phyloP scores from a whole-genome alignment of 2,329 filamentous ascomycete species.

The Colletotrichum euphorbiae region DNA sequence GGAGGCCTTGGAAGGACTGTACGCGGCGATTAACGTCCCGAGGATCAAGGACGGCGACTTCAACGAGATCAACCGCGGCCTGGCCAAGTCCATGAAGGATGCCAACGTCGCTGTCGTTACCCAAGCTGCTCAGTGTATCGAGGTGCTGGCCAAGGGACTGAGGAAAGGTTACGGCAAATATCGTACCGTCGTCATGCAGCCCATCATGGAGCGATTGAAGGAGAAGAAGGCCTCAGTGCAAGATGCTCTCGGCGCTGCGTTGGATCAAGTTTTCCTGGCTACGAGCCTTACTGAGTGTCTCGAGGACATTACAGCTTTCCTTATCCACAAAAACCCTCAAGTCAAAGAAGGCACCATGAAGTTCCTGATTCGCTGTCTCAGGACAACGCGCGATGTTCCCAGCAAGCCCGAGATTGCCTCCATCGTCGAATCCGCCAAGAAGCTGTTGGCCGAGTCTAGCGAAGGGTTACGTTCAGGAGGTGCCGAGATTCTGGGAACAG shows the following conservation, averaged over 20 bases:
- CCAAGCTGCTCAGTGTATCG: conserved; percentile 91
- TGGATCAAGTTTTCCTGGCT: conserved; percentile 76
- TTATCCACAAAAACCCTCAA: conserved; percentile 96
- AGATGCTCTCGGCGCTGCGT: conserved; percentile 86
- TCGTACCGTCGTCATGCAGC: conserved; percentile 81
- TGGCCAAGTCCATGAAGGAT: conserved; percentile 99
- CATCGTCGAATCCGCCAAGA: conserved; percentile 90
- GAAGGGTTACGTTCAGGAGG: conserved; percentile 88
- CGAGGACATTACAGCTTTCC: conserved; percentile 87
- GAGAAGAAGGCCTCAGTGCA: conserved; percentile 94
- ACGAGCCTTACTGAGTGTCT: conserved; percentile 85
- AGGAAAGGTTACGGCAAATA: conserved; percentile 84
- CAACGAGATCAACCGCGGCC: conserved; percentile 81
- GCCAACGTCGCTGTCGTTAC: conserved; percentile 96
- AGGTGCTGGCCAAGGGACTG: conserved; percentile 87
- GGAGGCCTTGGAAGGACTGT: conserved; percentile 88
- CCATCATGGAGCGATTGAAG: conserved; percentile 95
- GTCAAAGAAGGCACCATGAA: conserved; percentile 96
- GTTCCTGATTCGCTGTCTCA: conserved; percentile 89
- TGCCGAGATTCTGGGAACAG: conserved; percentile 89
- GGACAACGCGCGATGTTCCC: conserved; percentile 85
- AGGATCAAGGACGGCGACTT: conserved; percentile 93
- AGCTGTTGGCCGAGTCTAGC: conserved; percentile 88
- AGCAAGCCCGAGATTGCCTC: conserved; percentile 83
- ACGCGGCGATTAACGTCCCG: conserved; percentile 81